These are phyloP conservation scores for Auriscalpium vulgare DNA, from an alignment of 768 basidiomycete genomes.

Conservation along the genomic window DNA sequence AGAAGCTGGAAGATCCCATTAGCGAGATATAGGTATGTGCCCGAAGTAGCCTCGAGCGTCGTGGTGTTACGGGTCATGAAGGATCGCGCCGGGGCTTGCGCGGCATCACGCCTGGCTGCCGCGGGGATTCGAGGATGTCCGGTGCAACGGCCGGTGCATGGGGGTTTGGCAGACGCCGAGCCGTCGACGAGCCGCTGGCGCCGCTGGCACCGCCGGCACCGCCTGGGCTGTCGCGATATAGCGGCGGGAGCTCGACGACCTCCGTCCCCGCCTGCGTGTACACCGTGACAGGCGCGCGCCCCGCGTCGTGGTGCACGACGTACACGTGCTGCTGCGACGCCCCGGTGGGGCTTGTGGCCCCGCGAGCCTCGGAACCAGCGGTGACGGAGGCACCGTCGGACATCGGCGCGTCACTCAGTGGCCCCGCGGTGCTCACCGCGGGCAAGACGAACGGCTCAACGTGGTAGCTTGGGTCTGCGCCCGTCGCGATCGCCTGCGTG, in stretches of 20 bases:
- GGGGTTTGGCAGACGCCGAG: no score
- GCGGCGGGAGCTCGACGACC: constrained; percentile 54
- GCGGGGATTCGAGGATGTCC: background rate
- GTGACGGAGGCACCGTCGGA: constrained; percentile 1
- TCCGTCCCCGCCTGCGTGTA: constrained; percentile 47
- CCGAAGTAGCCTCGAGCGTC: no score
- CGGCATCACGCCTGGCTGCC: background rate
- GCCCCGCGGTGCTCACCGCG: background rate
- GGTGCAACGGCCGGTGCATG: no score
- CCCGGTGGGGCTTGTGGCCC: background rate
- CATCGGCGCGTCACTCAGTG: background rate
- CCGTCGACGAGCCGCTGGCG: no score
- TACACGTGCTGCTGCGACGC: constrained; percentile 32
- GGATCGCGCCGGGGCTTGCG: constrained; percentile 3
- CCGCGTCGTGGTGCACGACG: constrained; percentile 56
- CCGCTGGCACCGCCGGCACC: no score
- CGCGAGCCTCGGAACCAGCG: constrained; percentile 2
- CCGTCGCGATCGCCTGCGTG: background rate
- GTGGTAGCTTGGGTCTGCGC: constrained; percentile 1
- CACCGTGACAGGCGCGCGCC: constrained; percentile 48
- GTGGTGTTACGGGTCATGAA: background rate
- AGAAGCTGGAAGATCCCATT: no score
- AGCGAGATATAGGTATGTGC: no score
- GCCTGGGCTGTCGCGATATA: constrained; percentile 25
- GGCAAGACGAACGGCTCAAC: constrained; percentile 15